A percentile compares a stretch with the other conserved stretches of the same genome.
phyloP scores from a whole-genome alignment of 1,284 basidiomycete genomes.

The Earliella scabrosa region DNA sequence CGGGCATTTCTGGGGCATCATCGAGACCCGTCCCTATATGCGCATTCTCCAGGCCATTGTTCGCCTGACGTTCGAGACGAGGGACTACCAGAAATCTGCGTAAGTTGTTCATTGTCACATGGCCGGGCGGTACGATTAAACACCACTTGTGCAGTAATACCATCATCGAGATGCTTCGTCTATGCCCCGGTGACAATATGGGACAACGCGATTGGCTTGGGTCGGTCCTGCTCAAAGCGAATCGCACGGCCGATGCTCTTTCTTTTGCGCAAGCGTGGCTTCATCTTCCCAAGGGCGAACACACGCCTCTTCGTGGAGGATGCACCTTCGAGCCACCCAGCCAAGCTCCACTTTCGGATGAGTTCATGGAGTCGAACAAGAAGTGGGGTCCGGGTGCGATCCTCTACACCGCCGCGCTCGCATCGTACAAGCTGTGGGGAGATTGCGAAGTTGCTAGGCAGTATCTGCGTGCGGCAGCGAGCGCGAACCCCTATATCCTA shows the following conservation, averaged over 20 bases:
- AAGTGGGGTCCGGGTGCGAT: constrained; percentile 25
- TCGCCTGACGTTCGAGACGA: constrained; percentile 38
- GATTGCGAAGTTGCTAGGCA: constrained; percentile 43
- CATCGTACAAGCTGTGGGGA: constrained; percentile 45
- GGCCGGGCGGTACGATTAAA: not conserved
- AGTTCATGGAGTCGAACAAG: constrained; percentile 20
- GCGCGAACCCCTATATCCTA: constrained; percentile 40
- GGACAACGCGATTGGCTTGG: constrained; percentile 38
- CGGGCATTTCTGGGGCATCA: constrained; percentile 42
- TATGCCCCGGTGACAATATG: constrained; percentile 40
- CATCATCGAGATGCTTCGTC: constrained; percentile 43
- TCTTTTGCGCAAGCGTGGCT: constrained; percentile 39
- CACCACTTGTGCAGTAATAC: constrained; percentile 32
- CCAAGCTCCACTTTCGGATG: constrained; percentile 20
- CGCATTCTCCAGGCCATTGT: constrained; percentile 44
- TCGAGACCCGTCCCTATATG: constrained; percentile 50
- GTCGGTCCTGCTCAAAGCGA: constrained; percentile 33
- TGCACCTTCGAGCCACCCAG: constrained; percentile 32
- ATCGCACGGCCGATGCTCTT: constrained; percentile 35
- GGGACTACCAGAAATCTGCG: constrained; percentile 40
- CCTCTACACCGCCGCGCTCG: constrained; percentile 44
- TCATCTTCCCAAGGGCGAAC: constrained; percentile 10
- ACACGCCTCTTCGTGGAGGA: constrained; percentile 30
- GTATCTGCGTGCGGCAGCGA: constrained; percentile 41
- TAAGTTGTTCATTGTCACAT: constrained; percentile 28